phyloP scores from a whole-genome alignment of 208 protist genomes.

The Balamuthia mandrillaris region DNA sequence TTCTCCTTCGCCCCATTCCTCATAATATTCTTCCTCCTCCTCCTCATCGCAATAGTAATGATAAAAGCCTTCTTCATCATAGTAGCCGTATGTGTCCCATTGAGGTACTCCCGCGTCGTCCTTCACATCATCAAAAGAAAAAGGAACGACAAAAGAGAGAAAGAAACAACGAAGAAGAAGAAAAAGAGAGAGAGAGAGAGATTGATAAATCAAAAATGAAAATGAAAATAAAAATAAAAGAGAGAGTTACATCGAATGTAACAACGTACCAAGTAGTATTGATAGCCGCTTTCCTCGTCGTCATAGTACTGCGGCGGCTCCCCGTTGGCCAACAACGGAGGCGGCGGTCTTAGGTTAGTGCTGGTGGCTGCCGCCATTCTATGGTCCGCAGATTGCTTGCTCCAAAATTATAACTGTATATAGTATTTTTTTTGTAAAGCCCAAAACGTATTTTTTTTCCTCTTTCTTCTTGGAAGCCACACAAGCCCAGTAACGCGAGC shows the following conservation, averaged over 20 bases:
- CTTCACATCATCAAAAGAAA: too few species aligned
- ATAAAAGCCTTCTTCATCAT: background rate
- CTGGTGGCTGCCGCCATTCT: too few species aligned
- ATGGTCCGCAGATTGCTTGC: too few species aligned
- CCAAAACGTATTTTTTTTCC: too few species aligned
- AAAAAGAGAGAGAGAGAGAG: background rate
- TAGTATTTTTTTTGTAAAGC: too few species aligned
- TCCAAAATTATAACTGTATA: too few species aligned
- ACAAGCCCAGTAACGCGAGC: too few species aligned
- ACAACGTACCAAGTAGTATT: slow-evolving; percentile 19
- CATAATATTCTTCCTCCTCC: background rate
- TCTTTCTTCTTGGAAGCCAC: too few species aligned
- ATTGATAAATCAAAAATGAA: background rate
- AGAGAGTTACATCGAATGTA: background rate
- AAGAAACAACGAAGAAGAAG: background rate
- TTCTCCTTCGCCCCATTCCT: too few species aligned
- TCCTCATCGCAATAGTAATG: background rate
- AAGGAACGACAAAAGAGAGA: too few species aligned
- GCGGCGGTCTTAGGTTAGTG: background rate
- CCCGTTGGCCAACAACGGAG: background rate
- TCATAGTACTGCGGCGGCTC: slow-evolving; percentile 19
- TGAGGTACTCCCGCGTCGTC: background rate
- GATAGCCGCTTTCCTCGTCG: slow-evolving; percentile 18
- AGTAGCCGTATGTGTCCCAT: background rate
- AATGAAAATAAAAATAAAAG: background rate